Conservation (phyloP, 2,329 filamentous ascomycete species). For the Ophiostoma quercus region DNA sequence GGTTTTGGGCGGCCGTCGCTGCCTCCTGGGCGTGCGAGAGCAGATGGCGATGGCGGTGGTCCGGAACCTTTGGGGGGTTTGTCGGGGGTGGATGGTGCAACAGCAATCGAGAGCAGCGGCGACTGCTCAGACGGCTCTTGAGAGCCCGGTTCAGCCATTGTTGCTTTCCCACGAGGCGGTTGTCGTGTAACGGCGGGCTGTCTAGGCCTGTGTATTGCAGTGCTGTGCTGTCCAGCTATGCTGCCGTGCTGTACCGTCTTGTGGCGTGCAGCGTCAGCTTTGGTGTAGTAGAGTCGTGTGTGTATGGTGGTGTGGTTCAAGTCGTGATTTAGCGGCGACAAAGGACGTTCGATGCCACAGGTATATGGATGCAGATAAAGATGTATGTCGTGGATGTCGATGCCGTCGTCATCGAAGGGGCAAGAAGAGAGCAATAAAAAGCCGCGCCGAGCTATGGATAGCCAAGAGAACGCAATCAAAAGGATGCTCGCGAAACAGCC, state of each 20-base stretch:
- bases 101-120: conserved; percentile 29
- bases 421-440: not conserved
- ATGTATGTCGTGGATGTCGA: not conserved
- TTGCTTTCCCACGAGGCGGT: not conserved
- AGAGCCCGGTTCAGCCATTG: not conserved
- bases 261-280: not conserved
- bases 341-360: not conserved
- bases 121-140: conserved; percentile 26
- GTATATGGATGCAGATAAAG: not conserved
- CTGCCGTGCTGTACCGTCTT: not conserved
- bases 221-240: not conserved
- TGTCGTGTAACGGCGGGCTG: not conserved
- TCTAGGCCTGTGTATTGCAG: not conserved
- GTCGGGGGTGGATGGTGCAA: not conserved
- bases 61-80: not conserved
- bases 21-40: conserved; percentile 26
- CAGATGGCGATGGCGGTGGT: conserved; percentile 23
- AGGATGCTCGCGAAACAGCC: not conserved
- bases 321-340: not conserved
- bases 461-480: not conserved
- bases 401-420: not conserved
- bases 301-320: not conserved
- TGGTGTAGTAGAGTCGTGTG: not conserved
- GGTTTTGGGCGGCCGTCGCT: conserved; percentile 40
- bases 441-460: not conserved